Evolutionary conservation across 192 early-diverging fungal genomes (phyloP).

Genomic region (Entomortierella beljakovae): DNA sequence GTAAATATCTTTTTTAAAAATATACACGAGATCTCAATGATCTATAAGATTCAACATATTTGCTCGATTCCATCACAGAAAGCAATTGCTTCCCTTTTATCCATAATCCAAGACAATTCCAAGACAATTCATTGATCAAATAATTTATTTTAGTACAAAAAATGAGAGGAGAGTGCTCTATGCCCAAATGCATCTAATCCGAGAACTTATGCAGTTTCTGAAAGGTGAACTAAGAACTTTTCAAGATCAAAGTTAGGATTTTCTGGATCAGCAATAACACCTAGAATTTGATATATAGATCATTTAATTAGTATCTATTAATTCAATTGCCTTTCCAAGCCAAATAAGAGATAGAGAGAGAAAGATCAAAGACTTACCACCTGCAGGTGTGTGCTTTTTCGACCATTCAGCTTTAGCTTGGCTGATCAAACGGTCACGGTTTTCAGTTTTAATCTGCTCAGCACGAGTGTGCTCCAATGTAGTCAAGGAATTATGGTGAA

Average conservation of each 20-base stretch:
- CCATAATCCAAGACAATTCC: too few relatives aligned
- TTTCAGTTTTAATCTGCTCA: constrained; percentile 59
- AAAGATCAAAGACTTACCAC: constrained; percentile 12
- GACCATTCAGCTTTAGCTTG: constrained; percentile 83
- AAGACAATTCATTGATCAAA: too few relatives aligned
- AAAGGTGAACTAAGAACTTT: constrained; percentile 60
- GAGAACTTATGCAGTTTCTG: constrained; percentile 42
- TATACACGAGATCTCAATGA: too few relatives aligned
- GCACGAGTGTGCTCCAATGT: constrained; percentile 57
- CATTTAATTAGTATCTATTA: too few relatives aligned
- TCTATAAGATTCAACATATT: too few relatives aligned
- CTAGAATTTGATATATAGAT: too few relatives aligned
- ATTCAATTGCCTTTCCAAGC: constrained; percentile 1
- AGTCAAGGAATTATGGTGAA: constrained; percentile 62
- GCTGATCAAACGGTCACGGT: constrained; percentile 73
- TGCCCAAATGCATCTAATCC: neutral
- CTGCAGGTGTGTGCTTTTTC: constrained; percentile 66
- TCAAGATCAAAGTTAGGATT: constrained; percentile 70
- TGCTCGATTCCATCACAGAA: too few relatives aligned
- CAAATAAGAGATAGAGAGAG: neutral
- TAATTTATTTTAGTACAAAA: neutral
- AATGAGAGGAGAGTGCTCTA: neutral
- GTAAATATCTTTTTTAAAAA: too few relatives aligned
- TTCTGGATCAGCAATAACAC: constrained; percentile 63
- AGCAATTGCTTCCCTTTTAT: too few relatives aligned